phyloP scores from a whole-genome alignment of 805 yeast species.

The Maudiozyma bulderi region DNA sequence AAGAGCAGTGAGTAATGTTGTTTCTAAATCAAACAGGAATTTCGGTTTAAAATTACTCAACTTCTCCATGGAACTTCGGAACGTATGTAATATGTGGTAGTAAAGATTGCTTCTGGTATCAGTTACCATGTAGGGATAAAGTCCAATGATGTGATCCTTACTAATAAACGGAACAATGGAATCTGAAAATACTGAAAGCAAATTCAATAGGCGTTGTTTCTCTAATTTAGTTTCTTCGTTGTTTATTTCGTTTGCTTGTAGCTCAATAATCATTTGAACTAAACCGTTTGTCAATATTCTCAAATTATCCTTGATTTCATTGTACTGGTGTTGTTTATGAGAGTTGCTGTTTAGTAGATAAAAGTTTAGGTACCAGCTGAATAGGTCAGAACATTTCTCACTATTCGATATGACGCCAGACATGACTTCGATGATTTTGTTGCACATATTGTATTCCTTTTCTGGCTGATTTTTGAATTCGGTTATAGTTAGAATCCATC shows the following conservation, averaged over 20 bases:
- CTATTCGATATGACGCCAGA: constrained; percentile 31
- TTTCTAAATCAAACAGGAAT: constrained; percentile 42
- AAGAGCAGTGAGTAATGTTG: constrained; percentile 42
- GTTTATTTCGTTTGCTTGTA: constrained; percentile 25
- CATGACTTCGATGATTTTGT: constrained; percentile 28
- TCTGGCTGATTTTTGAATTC: constrained; percentile 7
- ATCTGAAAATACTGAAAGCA: constrained; percentile 49
- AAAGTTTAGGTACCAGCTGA: constrained; percentile 40
- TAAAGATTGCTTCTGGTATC: constrained; percentile 35
- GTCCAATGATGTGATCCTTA: constrained; percentile 55
- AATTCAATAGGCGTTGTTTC: constrained; percentile 5
- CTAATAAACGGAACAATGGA: constrained; percentile 44
- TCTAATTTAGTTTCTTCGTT: background rate
- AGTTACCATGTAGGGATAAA: constrained; percentile 56
- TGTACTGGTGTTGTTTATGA: constrained; percentile 9
- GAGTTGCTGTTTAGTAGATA: constrained; percentile 30
- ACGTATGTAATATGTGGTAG: constrained; percentile 44
- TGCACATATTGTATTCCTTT: constrained; percentile 6
- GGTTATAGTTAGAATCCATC: constrained; percentile 28
- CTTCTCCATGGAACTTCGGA: constrained; percentile 40
- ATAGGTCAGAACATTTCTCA: constrained; percentile 35
- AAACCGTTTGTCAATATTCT: constrained; percentile 14
- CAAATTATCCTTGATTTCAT: constrained; percentile 8
- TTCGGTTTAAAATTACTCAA: constrained; percentile 38
- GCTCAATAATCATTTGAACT: constrained; percentile 21